Evolutionary conservation across 2,329 filamentous ascomycete species (phyloP).

Genomic region (Clarireedia homoeocarpa): DNA sequence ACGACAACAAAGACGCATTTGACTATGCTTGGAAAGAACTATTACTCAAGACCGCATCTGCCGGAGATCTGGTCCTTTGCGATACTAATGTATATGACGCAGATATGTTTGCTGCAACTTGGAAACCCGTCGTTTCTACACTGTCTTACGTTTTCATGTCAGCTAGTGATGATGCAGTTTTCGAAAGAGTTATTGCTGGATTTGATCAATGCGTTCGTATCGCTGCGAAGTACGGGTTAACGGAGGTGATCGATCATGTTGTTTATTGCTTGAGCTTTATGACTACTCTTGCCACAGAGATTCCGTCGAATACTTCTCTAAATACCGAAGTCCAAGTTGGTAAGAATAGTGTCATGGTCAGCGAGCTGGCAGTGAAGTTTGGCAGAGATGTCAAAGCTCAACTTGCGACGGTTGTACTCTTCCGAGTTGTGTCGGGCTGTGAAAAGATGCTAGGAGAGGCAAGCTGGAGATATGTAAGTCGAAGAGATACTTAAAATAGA

Average conservation of each 20-base stretch:
- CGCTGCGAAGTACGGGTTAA: constrained; percentile 73
- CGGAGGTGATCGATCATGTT: constrained; percentile 86
- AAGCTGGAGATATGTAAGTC: constrained; percentile 70
- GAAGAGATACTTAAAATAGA: constrained; percentile 12
- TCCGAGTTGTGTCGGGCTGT: constrained; percentile 81
- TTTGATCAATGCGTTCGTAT: constrained; percentile 96
- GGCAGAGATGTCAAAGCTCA: constrained; percentile 91
- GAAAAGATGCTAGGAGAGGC: constrained; percentile 62
- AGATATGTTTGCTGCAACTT: constrained; percentile 94
- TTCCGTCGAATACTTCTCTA: constrained; percentile 71
- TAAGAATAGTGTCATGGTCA: constrained; percentile 95
- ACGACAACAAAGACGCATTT: constrained; percentile 93
- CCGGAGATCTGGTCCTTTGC: constrained; percentile 67
- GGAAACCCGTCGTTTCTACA: constrained; percentile 90
- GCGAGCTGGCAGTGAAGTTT: constrained; percentile 91
- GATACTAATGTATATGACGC: constrained; percentile 93
- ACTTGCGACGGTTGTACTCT: constrained; percentile 88
- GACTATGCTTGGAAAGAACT: constrained; percentile 97
- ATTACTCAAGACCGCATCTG: constrained; percentile 71
- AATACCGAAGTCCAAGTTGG: constrained; percentile 95
- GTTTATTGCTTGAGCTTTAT: constrained; percentile 86
- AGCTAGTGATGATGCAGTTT: constrained; percentile 92
- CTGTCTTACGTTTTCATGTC: constrained; percentile 99
- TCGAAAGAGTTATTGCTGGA: constrained; percentile 83
- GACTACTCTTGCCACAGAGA: constrained; percentile 73